Evolutionary conservation across 2,329 filamentous ascomycete genomes (phyloP), one percentile per base, ranked within the genome.

Genomic region (Boeremia lycopersici): DNA sequence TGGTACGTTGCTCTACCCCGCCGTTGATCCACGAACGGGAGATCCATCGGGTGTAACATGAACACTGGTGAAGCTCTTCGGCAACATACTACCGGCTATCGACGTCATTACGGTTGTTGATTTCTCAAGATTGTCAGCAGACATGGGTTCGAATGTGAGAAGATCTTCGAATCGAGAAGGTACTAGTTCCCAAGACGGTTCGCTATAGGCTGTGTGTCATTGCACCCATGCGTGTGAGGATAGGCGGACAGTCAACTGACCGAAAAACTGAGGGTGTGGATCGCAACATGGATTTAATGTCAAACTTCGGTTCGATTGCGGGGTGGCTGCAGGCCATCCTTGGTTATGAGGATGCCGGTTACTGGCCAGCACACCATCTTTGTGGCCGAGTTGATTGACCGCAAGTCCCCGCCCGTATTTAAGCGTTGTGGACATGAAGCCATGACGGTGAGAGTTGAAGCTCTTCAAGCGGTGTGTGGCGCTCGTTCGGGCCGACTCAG

Each of bases 1-100:
- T 56, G 64, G 53, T 50, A 59, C 56, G 53, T 67, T 57, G 40
- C 57, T 56, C 39, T 68, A 69, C 71, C 70, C 70, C 71, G 69
- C 71, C 57, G 62, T 60, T 63, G 62, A 67, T 63, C 60, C 58
- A 62, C 61, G 54, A 52, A 49, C 46, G 12, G 54, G 33, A 47
- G 46, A 45, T 40, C 50, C 44, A 50, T 45, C 57, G 48, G 41
- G 46, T 57, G 56, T 53, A 61, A 71, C 71, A 65, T 63, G 63
- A 65, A 61, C 31, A 55, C 50, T 52, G 35, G 39, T 60, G 60
- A 67, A 64, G 63, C 53, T 60, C 60, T 65, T 53, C 55, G 53
- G 50, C 43, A 44, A 42, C 39, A 42, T 38, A 40, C 13, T 23
- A 49, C 36, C 40, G 31, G 42, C 29, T 19, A 26, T 34, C 61